Evolutionary conservation across 371 early-diverging fungal genomes (phyloP).

Genomic region (Actinomortierella wolfii): DNA sequence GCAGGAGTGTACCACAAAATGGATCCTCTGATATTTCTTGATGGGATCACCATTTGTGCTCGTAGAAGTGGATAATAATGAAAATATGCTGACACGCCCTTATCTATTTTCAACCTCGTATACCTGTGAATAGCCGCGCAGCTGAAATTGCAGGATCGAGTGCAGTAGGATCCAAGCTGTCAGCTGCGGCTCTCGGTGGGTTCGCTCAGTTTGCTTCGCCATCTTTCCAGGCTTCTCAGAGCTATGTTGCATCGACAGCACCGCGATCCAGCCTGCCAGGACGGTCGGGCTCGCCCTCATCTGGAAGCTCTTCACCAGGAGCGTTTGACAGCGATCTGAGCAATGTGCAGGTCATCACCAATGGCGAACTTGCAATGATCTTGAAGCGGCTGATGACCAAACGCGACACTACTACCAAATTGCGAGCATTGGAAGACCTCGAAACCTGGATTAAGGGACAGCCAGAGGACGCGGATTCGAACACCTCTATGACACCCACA

Average conservation of each 20-base stretch:
- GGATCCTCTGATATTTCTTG: too few relatives aligned
- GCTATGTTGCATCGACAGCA: constrained; percentile 34
- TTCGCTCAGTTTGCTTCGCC: constrained; percentile 66
- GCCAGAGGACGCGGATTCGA: constrained; percentile 28
- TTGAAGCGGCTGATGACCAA: constrained; percentile 65
- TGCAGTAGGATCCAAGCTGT: constrained; percentile 45
- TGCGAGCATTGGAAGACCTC: constrained; percentile 72
- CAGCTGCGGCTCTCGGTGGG: constrained; percentile 61
- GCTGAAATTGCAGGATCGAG: constrained; percentile 60
- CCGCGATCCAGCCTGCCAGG: constrained; percentile 20
- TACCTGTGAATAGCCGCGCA: constrained; percentile 61
- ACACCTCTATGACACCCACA: background rate
- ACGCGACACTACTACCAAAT: constrained; percentile 69
- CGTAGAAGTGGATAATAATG: too few relatives aligned
- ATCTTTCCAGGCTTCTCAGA: constrained; percentile 35
- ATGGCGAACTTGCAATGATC: constrained; percentile 63
- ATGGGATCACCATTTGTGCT: too few relatives aligned
- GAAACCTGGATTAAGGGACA: constrained; percentile 55
- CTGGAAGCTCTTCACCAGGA: constrained; percentile 11
- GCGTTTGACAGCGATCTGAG: constrained; percentile 32
- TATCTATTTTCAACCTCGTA: background rate
- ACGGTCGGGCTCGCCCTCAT: constrained; percentile 34
- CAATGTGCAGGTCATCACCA: constrained; percentile 18
- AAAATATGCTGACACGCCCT: background rate
- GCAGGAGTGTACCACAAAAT: too few relatives aligned